Evolutionary conservation across 306 rosid species (phyloP).

Genomic region (Vachellia pachyceras): DNA sequence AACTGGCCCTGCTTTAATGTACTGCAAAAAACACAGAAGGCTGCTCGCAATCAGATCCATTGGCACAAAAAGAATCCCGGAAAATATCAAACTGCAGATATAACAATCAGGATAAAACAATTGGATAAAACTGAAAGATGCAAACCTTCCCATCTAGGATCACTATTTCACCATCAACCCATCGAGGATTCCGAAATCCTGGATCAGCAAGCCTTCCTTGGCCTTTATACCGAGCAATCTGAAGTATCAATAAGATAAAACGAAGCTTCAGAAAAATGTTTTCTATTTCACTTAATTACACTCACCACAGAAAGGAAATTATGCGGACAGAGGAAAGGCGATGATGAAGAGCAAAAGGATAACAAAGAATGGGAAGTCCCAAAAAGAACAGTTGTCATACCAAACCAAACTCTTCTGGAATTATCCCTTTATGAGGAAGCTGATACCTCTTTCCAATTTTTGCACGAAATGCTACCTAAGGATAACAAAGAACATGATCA

Average conservation of each 20-base stretch:
- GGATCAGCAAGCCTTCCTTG: conserved; percentile 98
- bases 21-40: conserved; percentile 63
- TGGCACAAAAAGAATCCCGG: conserved; percentile 4
- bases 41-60: conserved; percentile 26
- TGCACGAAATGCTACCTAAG: conserved; percentile 96
- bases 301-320: conserved; percentile 4
- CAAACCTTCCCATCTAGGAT: conserved; percentile 93
- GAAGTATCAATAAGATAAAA: conserved; percentile 39
- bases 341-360: conserved; percentile 25
- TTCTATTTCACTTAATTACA: conserved; percentile 7
- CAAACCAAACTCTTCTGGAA: conserved; percentile 99
- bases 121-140: conserved; percentile 7
- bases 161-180: conserved; percentile 99
- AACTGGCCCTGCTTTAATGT: conserved; percentile 94
- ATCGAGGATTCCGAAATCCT: conserved; percentile 92
- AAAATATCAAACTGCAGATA: conserved; percentile 25
- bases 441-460: conserved; percentile 90
- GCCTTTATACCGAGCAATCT: conserved; percentile 97
- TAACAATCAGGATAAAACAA: conserved; percentile 32
- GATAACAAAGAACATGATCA: conserved; percentile 36
- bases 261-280: conserved; percentile 15
- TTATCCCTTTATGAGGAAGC: conserved; percentile 94
- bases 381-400: conserved; percentile 44
- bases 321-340: not conserved
- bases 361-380: conserved; percentile 26